phyloP scores from a whole-genome alignment of 495 filamentous ascomycete genomes.

The Aspergillus baeticus region DNA sequence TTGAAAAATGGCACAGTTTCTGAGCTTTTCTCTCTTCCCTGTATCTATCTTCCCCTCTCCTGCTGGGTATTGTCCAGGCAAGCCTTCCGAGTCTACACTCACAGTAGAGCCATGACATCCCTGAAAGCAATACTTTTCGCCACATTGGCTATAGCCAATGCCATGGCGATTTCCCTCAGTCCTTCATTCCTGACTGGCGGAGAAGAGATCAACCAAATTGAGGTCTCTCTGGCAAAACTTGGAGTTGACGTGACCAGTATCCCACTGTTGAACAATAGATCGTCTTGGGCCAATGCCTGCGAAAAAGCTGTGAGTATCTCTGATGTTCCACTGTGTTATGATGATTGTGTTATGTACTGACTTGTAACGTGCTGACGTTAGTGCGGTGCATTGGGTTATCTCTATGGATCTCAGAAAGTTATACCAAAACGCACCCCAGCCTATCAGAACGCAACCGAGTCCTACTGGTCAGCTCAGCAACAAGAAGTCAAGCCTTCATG shows the following conservation, averaged over 20 bases:
- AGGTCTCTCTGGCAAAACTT: background rate
- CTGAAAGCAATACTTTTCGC: background rate
- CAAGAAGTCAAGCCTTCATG: conserved; percentile 24
- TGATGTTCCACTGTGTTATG: background rate
- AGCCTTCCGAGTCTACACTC: no score
- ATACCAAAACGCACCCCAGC: background rate
- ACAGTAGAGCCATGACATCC: background rate
- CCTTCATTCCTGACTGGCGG: no score
- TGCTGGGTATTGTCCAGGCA: no score
- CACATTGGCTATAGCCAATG: background rate
- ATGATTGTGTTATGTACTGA: background rate
- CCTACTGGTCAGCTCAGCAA: conserved; percentile 52
- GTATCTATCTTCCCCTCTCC: no score
- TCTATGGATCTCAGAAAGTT: background rate
- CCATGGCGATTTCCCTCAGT: background rate
- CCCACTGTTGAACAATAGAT: background rate
- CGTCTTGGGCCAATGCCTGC: background rate
- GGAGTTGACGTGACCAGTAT: background rate
- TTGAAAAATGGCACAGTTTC: no score
- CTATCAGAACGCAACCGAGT: conserved; percentile 22
- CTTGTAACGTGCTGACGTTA: background rate
- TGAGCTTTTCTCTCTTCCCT: no score
- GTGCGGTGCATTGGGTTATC: background rate
- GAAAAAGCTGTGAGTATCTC: background rate
- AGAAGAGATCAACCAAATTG: background rate